Evolutionary conservation across 352 stramenopile species (phyloP), one percentile per base, ranked within the genome.

Genomic region (Globisporangium nodosum): DNA sequence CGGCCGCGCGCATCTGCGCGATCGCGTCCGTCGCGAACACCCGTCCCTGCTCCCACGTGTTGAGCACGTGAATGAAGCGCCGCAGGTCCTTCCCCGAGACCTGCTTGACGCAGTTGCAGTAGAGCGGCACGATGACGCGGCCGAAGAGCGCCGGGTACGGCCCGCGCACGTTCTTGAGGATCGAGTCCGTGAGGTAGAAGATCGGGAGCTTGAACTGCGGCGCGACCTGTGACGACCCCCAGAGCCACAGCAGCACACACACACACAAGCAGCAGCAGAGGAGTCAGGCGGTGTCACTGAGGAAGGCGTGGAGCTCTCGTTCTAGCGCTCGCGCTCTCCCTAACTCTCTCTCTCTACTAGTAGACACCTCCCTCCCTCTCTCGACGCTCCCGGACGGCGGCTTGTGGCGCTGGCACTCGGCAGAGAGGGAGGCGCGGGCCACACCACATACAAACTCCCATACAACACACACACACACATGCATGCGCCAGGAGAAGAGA

Each of bases 121-220:
- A 95, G 18, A 95, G 70, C 51, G 80, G 80, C 12, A 90, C 79
- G 40, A 96, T 89, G 49, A 83, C 85, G 33, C 69, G 65, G 3
- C 72, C 68, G 27, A 96, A 85, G 0, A 95, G 75, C 33, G 69
- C 24, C 9, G 81, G 42, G 65, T 96, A 96, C 50, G 81, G 77
- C 0, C 83, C 85, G 13, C 76, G 65, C 8, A 95, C 79, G 56
- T 96, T 96, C 74, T 94, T 95, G 39, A 96, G 70, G 59, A 96
- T 96, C 13, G 87, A 96, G 63, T 96, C 87, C 11, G 85, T 95
- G 21, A 96, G 65, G 66, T 96, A 96, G 60, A 95, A 91, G 57
- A 94, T 92, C 24, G 87, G 82, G n/a, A 96, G 69, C 66, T 94
- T 94, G 71, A 81, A 94, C 46, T 90, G 83, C 3, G 85, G 76